These are phyloP conservation scores for Fistulinella staudtii DNA, from an alignment of 1,284 basidiomycete species.

Conservation along the genomic window DNA sequence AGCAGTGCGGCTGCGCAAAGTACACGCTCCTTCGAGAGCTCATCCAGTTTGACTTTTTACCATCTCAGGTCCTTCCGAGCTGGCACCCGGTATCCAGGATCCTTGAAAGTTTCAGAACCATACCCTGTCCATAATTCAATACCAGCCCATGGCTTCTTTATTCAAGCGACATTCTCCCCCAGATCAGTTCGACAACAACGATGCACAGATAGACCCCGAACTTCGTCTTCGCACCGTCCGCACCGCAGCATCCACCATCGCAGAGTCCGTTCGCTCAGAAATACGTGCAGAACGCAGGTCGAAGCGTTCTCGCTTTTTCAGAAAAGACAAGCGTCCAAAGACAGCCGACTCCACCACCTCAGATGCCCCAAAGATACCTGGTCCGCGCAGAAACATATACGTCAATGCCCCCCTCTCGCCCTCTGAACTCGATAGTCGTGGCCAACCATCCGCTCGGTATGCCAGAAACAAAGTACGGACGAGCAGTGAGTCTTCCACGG, in stretches of 20 bases:
- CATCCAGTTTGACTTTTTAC: too few species aligned
- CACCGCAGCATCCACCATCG: constrained; percentile 85
- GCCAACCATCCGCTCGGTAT: constrained; percentile 78
- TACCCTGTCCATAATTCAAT: constrained; percentile 18
- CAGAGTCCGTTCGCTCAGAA: constrained; percentile 80
- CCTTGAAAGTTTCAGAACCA: background rate
- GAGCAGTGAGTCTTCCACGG: constrained; percentile 60
- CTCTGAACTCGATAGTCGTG: constrained; percentile 62
- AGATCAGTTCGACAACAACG: constrained; percentile 50
- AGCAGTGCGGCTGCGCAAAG: background rate
- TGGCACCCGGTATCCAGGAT: constrained; percentile 20
- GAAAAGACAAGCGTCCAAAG: constrained; percentile 44
- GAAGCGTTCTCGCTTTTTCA: constrained; percentile 60
- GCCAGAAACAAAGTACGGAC: constrained; percentile 94
- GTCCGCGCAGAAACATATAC: constrained; percentile 71
- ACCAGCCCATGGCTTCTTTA: constrained; percentile 27
- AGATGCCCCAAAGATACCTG: constrained; percentile 38
- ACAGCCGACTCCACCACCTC: constrained; percentile 29
- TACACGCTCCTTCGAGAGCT: background rate
- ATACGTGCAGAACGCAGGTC: constrained; percentile 63
- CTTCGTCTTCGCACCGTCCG: constrained; percentile 82
- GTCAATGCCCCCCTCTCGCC: constrained; percentile 69
- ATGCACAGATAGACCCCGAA: constrained; percentile 70
- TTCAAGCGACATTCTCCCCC: constrained; percentile 29
- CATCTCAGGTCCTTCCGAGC: constrained; percentile 20